These are phyloP conservation scores for Diplodia corticola DNA, from an alignment of 2,329 filamentous ascomycete genomes.

Conservation along the genomic window DNA sequence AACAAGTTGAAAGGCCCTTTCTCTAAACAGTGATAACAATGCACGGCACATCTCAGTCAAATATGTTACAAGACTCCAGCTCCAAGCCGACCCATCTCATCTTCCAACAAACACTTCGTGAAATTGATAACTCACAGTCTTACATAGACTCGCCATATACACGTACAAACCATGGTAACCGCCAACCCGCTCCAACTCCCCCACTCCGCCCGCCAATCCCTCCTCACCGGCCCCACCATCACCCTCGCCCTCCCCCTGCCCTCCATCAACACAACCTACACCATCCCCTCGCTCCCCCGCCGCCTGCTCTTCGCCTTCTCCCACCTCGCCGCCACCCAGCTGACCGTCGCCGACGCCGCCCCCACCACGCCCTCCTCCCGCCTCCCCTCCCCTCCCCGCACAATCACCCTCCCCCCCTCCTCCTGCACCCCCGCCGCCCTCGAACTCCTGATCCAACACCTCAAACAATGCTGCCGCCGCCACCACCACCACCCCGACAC, in stretches of 20 bases:
- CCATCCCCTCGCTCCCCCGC: constrained; percentile 8
- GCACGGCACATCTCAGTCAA: neutral
- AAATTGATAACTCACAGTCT: neutral
- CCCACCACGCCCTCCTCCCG: neutral
- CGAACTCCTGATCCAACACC: neutral
- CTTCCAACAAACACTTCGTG: too few species aligned
- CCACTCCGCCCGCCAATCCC: neutral
- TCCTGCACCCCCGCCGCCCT: neutral
- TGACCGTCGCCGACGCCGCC: constrained; percentile 4
- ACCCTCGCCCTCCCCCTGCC: constrained; percentile 4
- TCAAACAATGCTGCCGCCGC: neutral
- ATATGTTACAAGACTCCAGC: neutral
- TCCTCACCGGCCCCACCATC: constrained; percentile 8
- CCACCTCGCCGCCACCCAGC: neutral
- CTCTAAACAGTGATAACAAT: neutral
- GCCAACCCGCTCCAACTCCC: neutral
- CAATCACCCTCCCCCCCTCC: neutral
- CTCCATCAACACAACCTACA: neutral
- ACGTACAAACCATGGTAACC: neutral
- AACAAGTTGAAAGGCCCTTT: neutral
- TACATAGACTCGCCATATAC: neutral
- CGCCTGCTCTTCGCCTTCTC: constrained; percentile 20
- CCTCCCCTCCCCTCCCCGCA: neutral
- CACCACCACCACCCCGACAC: neutral
- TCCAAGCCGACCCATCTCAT: neutral